Percentiles rank a stretch among this genome's conserved stretches.
Evolutionary conservation across 257 asterid genomes (phyloP).

Genomic region (Verbascum thapsus): DNA sequence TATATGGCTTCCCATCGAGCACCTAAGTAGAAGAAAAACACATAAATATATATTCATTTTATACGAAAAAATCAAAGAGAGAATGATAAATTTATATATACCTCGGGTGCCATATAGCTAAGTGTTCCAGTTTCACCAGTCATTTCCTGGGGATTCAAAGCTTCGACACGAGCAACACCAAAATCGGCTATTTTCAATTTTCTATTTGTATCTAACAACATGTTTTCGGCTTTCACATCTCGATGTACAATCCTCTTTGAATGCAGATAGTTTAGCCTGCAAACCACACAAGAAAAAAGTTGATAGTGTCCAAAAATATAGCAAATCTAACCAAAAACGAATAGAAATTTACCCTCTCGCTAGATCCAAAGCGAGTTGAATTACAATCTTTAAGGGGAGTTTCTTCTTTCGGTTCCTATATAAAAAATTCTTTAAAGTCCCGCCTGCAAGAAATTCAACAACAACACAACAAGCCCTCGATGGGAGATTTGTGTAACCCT

Average conservation of each 20-base stretch:
- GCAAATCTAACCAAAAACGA: no score
- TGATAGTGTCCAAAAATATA: no score
- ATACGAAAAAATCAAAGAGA: background rate
- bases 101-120: slow-evolving; percentile 99
- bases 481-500: slow-evolving; percentile 68
- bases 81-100: no score
- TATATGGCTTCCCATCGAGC: slow-evolving; percentile 91
- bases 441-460: slow-evolving; percentile 84
- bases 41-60: background rate
- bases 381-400: slow-evolving; percentile 72
- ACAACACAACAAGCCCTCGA: slow-evolving; percentile 93
- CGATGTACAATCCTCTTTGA: slow-evolving; percentile 91
- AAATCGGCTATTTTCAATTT: slow-evolving; percentile 86
- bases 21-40: slow-evolving; percentile 47
- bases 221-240: slow-evolving; percentile 95
- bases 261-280: slow-evolving; percentile 86
- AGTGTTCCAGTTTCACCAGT: slow-evolving; percentile 99
- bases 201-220: slow-evolving; percentile 67
- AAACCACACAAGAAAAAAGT: slow-evolving; percentile 18
- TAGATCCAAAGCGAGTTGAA: slow-evolving; percentile 86
- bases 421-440: slow-evolving; percentile 68
- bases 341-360: slow-evolving; percentile 66
- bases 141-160: slow-evolving; percentile 93
- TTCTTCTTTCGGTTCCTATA: slow-evolving; percentile 87
- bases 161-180: slow-evolving; percentile 98